phyloP scores from a whole-genome alignment of 1,139 yeast genomes.

The Zygosaccharomyces pseudobailii region DNA sequence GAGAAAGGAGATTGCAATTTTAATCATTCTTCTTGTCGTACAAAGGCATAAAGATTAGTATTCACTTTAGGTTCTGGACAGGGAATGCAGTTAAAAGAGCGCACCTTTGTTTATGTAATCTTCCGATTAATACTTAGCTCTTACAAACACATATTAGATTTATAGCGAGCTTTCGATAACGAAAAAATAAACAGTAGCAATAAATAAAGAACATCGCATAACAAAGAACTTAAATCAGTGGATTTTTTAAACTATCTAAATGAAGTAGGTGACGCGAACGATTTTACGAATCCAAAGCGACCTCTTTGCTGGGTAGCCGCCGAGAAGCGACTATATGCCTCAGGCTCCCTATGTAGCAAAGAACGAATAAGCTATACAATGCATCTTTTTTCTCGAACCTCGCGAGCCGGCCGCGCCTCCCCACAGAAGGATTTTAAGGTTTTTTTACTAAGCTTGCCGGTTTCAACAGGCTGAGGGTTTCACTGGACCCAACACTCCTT shows the following conservation, averaged over 20 bases:
- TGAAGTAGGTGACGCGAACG: too few species aligned
- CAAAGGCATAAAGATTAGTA: not conserved
- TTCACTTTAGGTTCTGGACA: not conserved
- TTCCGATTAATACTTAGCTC: not conserved
- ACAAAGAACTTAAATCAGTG: not conserved
- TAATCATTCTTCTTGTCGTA: not conserved
- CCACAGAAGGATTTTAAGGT: too few species aligned
- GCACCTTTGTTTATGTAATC: not conserved
- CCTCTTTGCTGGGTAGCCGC: not conserved
- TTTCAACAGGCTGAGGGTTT: not conserved
- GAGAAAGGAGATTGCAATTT: too few species aligned
- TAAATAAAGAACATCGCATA: not conserved
- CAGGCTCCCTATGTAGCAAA: not conserved
- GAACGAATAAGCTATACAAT: not conserved
- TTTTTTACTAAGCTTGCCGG: not conserved
- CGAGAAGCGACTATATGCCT: not conserved
- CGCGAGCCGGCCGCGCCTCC: not conserved
- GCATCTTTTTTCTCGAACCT: not conserved
- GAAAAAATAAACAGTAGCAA: not conserved
- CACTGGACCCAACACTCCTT: too few species aligned
- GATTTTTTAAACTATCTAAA: too few species aligned
- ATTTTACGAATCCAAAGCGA: too few species aligned
- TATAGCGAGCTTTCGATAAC: too few species aligned
- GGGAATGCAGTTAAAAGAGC: not conserved
- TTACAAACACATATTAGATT: too few species aligned